Evolutionary conservation across 2,329 filamentous ascomycete genomes (phyloP).

Genomic region (Mycogone perniciosa): DNA sequence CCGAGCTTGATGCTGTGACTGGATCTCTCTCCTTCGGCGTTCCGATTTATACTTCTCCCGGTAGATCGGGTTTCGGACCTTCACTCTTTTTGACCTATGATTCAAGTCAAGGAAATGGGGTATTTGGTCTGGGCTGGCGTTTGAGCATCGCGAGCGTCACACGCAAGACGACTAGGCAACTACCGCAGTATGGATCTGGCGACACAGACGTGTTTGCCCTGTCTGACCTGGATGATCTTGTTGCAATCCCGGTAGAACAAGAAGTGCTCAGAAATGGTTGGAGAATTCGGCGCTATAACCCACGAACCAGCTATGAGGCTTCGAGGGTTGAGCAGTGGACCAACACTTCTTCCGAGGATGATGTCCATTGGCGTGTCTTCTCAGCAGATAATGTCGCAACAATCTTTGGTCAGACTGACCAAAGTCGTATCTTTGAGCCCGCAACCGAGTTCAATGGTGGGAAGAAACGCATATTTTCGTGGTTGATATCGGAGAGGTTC

Average conservation of each 20-base stretch:
- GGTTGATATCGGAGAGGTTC: slow-evolving; percentile 18
- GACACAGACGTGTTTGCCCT: slow-evolving; percentile 19
- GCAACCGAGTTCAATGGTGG: not conserved
- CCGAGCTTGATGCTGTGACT: not conserved
- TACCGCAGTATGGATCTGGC: slow-evolving; percentile 21
- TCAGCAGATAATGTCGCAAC: slow-evolving; percentile 7
- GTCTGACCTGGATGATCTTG: slow-evolving; percentile 21
- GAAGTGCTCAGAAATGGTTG: not conserved
- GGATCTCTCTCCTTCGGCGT: slow-evolving; percentile 11
- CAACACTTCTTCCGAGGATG: not conserved
- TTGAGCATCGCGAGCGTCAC: slow-evolving; percentile 15
- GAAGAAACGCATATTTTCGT: slow-evolving; percentile 16
- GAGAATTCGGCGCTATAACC: not conserved
- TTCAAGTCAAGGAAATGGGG: slow-evolving; percentile 23
- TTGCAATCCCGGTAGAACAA: slow-evolving; percentile 18
- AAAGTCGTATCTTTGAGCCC: not conserved
- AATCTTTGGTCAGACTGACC: slow-evolving; percentile 13
- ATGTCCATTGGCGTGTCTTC: slow-evolving; percentile 18
- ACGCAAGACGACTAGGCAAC: slow-evolving; percentile 20
- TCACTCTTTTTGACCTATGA: slow-evolving; percentile 19
- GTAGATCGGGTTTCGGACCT: not conserved
- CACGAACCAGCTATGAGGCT: slow-evolving; percentile 6
- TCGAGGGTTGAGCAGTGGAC: slow-evolving; percentile 15
- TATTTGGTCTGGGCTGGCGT: slow-evolving; percentile 26
- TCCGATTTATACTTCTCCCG: slow-evolving; percentile 12